Conservation (phyloP, 257 asterid genomes). For the Petunia secreta region DNA sequence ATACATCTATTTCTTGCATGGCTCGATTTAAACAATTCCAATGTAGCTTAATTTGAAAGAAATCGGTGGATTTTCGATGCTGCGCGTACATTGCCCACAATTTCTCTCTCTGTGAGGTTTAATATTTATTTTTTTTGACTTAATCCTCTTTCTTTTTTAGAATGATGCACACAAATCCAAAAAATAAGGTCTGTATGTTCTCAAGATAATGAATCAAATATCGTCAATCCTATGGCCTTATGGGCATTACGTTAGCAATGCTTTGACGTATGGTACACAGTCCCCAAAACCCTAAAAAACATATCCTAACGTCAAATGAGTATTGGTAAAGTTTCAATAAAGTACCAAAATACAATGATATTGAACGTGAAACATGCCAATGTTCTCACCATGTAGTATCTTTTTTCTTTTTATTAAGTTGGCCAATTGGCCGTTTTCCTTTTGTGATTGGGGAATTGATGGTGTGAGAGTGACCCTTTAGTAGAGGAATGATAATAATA, state of each 20-base stretch:
- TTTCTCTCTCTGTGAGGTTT: background rate
- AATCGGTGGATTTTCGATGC: background rate
- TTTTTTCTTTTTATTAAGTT: background rate
- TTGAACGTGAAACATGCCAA: slow-evolving; percentile 35
- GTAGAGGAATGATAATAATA: background rate
- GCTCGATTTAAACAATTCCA: background rate
- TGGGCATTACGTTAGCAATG: slow-evolving; percentile 34
- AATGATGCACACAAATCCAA: slow-evolving; percentile 9
- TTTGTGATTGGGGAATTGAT: slow-evolving; percentile 25
- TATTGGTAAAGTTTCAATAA: slow-evolving; percentile 1
- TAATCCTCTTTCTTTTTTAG: background rate
- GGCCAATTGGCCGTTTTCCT: background rate
- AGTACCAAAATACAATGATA: slow-evolving; percentile 27
- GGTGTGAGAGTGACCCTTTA: slow-evolving; percentile 26
- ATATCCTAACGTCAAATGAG: slow-evolving; percentile 23
- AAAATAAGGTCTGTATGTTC: background rate
- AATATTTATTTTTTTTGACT: slow-evolving; percentile 6
- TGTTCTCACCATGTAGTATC: background rate
- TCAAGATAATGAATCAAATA: slow-evolving; percentile 22
- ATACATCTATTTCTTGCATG: background rate
- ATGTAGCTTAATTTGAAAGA: slow-evolving; percentile 15
- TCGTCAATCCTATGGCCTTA: slow-evolving; percentile 12
- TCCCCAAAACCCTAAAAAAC: background rate
- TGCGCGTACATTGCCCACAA: background rate
- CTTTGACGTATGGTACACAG: slow-evolving; percentile 30